phyloP scores from a whole-genome alignment of 2,329 filamentous ascomycete genomes.

The Harringtonia lauricola region DNA sequence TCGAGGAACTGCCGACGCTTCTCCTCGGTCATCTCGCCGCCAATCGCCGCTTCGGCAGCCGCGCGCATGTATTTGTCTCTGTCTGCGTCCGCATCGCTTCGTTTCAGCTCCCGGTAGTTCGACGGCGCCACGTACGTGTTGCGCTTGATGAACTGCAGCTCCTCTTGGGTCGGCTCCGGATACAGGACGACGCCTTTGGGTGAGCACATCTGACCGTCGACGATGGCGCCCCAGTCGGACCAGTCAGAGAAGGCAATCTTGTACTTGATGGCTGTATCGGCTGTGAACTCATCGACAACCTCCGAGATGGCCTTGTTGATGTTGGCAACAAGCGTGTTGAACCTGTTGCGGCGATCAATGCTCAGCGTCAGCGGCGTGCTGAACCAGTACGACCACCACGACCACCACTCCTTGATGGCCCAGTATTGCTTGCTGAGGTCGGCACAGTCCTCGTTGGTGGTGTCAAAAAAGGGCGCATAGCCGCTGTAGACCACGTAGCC shows the following conservation, averaged over 20 bases:
- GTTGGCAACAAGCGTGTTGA: slow-evolving; percentile 17
- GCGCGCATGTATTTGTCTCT: no score
- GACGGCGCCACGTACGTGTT: slow-evolving; percentile 9
- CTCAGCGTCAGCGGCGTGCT: no score
- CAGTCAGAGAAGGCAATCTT: slow-evolving; percentile 19
- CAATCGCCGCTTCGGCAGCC: slow-evolving; percentile 5
- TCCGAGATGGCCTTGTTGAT: slow-evolving; percentile 18
- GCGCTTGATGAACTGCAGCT: slow-evolving; percentile 23
- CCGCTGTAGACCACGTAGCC: not conserved
- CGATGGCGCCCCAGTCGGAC: slow-evolving; percentile 17
- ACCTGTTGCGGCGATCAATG: slow-evolving; percentile 15
- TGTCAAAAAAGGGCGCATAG: not conserved
- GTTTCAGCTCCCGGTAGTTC: no score
- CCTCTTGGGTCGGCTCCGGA: slow-evolving; percentile 18
- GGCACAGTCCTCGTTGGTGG: not conserved
- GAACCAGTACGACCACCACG: no score
- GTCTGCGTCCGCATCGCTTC: no score
- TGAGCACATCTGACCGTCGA: slow-evolving; percentile 20
- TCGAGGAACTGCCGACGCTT: not conserved
- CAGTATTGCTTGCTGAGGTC: not conserved
- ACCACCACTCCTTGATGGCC: not conserved
- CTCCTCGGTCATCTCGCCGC: slow-evolving; percentile 3
- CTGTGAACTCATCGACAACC: slow-evolving; percentile 15
- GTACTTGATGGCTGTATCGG: slow-evolving; percentile 9
- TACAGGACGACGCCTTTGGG: slow-evolving; percentile 13